Conservation (phyloP, 768 basidiomycete species). For the Auricularia auricula-judae region DNA sequence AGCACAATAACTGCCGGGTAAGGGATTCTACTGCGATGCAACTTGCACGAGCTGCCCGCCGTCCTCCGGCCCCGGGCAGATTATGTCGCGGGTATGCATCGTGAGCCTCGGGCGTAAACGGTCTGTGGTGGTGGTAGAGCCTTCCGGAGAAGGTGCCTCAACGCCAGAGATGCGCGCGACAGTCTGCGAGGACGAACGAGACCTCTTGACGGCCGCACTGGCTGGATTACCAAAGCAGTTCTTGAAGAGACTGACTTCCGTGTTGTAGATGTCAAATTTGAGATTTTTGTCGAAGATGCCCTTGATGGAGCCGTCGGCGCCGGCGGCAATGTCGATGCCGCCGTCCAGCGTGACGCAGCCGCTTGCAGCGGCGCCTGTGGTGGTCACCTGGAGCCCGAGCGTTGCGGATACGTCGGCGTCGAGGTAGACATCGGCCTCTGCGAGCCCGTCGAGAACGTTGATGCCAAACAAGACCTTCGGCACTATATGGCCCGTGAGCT, state of each 20-base stretch:
- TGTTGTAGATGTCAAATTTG: not conserved
- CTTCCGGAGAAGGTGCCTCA: not conserved
- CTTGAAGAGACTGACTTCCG: not conserved
- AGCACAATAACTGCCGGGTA: too few species aligned
- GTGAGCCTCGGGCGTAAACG: too few species aligned
- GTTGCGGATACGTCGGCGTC: not conserved
- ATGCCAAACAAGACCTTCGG: not conserved
- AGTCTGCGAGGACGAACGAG: not conserved
- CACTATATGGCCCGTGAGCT: not conserved
- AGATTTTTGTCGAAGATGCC: not conserved
- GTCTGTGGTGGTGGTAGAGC: too few species aligned
- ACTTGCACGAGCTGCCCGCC: too few species aligned
- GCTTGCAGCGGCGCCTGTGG: not conserved
- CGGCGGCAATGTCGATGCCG: not conserved
- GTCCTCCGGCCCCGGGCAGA: too few species aligned
- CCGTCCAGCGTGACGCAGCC: not conserved
- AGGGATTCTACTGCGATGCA: too few species aligned
- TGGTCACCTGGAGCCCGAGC: not conserved
- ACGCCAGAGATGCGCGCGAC: not conserved
- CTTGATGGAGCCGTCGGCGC: not conserved
- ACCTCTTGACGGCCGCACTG: not conserved
- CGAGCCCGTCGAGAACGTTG: not conserved
- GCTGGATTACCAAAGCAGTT: not conserved
- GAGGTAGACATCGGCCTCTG: not conserved
- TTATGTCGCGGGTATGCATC: too few species aligned